Evolutionary conservation across 345 rosid species (phyloP).

Genomic region (Acer yangbiense): DNA sequence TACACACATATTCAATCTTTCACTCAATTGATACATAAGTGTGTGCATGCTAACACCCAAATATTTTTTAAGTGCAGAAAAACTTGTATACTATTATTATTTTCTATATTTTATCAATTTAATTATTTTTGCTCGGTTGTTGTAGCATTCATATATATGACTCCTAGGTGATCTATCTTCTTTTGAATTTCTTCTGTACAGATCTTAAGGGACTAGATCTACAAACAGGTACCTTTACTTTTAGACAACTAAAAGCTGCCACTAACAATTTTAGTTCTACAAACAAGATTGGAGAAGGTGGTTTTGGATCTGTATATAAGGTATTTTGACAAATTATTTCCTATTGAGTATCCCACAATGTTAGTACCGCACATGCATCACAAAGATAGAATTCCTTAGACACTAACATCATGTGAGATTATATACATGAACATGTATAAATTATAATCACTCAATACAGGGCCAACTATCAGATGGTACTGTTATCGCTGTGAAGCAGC

Average conservation of each 20-base stretch:
- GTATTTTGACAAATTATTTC: slow-evolving; percentile 5
- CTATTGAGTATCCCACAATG: not conserved
- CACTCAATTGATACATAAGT: not conserved
- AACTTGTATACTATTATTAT: not conserved
- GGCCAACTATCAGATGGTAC: slow-evolving; percentile 57
- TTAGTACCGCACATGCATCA: not conserved
- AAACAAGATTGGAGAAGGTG: slow-evolving; percentile 55
- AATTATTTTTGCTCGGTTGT: not conserved
- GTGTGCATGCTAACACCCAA: not conserved
- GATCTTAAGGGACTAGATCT: slow-evolving; percentile 33
- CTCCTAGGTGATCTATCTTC: not conserved
- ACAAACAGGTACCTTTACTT: slow-evolving; percentile 41
- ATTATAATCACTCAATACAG: slow-evolving; percentile 35
- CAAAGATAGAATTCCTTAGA: not conserved
- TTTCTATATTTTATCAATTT: not conserved
- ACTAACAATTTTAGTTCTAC: slow-evolving; percentile 37
- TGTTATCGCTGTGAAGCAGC: slow-evolving; percentile 68
- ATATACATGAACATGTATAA: slow-evolving; percentile 34
- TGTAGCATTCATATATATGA: not conserved
- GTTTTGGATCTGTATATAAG: slow-evolving; percentile 55
- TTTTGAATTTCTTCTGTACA: not conserved
- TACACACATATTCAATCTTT: not conserved
- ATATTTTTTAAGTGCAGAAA: not conserved
- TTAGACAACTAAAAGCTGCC: slow-evolving; percentile 46
- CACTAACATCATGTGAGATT: not conserved